These are phyloP conservation scores for Candida peoriensis DNA, from an alignment of 805 yeast genomes.

Conservation along the genomic window DNA sequence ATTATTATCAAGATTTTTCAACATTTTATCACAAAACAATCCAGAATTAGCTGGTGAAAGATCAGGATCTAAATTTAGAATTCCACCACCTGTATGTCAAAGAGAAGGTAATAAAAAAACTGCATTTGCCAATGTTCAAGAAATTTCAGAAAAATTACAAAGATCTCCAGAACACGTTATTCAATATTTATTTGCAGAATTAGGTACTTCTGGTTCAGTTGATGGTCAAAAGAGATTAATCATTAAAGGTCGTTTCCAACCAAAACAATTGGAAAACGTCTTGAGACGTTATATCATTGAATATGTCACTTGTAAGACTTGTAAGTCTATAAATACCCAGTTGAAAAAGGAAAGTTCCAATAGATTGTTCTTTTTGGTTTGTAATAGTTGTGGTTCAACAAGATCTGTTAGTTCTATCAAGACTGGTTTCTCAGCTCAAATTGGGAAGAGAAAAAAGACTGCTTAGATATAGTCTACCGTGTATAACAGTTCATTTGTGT, in stretches of 20 bases:
- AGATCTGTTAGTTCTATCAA: constrained; percentile 96
- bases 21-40: constrained; percentile 82
- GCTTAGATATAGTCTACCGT: constrained; percentile 11
- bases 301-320: constrained; percentile 97
- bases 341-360: constrained; percentile 92
- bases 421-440: constrained; percentile 99
- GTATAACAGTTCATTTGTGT: constrained; percentile 1
- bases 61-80: constrained; percentile 85
- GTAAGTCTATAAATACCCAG: constrained; percentile 96
- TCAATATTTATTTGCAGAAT: constrained; percentile 94
- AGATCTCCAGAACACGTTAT: constrained; percentile 96
- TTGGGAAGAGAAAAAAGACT: constrained; percentile 80
- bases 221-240: constrained; percentile 97
- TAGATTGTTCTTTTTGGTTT: constrained; percentile 94
- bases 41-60: constrained; percentile 99
- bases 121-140: constrained; percentile 92
- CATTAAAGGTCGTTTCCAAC: constrained; percentile 97
- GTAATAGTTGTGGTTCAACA: constrained; percentile 97
- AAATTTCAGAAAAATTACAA: constrained; percentile 88
- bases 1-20: constrained; percentile 80
- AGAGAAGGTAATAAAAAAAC: constrained; percentile 98
- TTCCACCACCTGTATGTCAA: constrained; percentile 95
- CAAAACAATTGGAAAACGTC: constrained; percentile 94
- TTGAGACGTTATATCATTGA: constrained; percentile 94
- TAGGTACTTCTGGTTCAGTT: constrained; percentile 99